Conservation (phyloP, 306 rosid species). For the Ammopiptanthus mongolicus region DNA sequence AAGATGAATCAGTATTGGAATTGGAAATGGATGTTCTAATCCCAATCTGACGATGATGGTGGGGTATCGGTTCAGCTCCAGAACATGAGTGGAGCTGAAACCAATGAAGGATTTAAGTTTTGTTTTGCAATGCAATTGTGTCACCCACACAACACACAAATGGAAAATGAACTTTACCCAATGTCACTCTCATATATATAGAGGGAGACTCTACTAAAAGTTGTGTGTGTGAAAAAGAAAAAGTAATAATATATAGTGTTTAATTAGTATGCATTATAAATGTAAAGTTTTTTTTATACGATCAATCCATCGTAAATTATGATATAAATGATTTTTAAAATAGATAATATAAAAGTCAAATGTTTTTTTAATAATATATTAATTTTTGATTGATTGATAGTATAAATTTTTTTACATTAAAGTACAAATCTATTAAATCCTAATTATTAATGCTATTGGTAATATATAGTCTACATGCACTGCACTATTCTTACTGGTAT, state of each 20-base stretch:
- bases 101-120: constrained; percentile 8
- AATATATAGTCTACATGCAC: not conserved
- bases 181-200: not conserved
- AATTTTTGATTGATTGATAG: too few species aligned
- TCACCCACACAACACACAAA: not conserved
- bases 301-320: too few species aligned
- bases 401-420: too few species aligned
- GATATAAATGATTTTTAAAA: too few species aligned
- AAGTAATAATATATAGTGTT: too few species aligned
- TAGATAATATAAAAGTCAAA: too few species aligned
- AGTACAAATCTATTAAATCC: too few species aligned
- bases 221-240: not conserved
- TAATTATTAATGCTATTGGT: too few species aligned
- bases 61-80: constrained; percentile 33
- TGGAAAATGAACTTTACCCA: not conserved
- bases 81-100: constrained; percentile 34
- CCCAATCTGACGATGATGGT: not conserved
- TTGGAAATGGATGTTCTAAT: not conserved
- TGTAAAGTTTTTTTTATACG: too few species aligned
- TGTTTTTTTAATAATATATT: too few species aligned
- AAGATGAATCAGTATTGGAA: not conserved
- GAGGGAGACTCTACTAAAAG: not conserved
- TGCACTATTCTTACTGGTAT: too few species aligned
- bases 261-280: too few species aligned
- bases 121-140: not conserved